phyloP scores from a whole-genome alignment of 176 grass and related monocot species.

The Guadua angustifolia region DNA sequence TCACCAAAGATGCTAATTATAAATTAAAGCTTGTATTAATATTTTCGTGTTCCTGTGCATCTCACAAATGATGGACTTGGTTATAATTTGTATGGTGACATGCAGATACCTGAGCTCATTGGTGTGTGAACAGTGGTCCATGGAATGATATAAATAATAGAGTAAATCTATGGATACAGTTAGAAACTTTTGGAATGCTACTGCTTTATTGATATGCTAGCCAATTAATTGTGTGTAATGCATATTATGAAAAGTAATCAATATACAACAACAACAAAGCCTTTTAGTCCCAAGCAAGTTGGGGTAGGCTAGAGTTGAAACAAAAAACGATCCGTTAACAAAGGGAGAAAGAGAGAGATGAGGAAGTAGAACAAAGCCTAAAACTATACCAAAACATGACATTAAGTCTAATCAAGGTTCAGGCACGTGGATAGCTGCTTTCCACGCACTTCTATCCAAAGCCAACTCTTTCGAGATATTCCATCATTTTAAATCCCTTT shows the following conservation, averaged over 20 bases:
- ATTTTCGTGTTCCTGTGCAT: neutral
- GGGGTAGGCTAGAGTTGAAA: too few species aligned
- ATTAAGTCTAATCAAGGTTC: too few species aligned
- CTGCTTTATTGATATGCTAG: neutral
- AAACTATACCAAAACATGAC: too few species aligned
- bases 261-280: too few species aligned
- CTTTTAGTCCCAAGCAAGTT: too few species aligned
- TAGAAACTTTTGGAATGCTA: constrained; percentile 26
- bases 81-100: constrained; percentile 23
- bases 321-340: too few species aligned
- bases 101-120: constrained; percentile 10
- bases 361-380: too few species aligned
- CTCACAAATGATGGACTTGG: neutral
- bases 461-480: too few species aligned
- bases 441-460: too few species aligned
- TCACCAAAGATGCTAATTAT: neutral
- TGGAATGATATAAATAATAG: constrained; percentile 30
- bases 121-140: neutral
- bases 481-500: too few species aligned
- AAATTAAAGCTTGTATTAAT: neutral
- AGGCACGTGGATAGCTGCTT: too few species aligned
- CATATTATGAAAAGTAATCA: neutral
- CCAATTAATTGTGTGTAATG: neutral
- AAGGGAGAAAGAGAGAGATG: too few species aligned
- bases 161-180: neutral